phyloP scores from a whole-genome alignment of 208 protist species.

The Wallacemonas sp. region DNA sequence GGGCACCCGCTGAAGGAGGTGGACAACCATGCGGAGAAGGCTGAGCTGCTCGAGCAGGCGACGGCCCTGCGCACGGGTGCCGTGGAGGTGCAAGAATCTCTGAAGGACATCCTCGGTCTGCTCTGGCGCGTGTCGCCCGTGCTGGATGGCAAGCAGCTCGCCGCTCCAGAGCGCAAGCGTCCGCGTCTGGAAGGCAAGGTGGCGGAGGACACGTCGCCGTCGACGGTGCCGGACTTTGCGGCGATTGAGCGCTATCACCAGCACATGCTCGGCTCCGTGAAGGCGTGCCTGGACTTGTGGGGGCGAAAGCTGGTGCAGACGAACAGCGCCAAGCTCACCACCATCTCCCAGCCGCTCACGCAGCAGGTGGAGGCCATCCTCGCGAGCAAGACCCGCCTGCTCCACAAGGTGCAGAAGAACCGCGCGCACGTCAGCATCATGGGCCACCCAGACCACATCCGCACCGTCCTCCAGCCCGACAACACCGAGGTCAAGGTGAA shows the following conservation, averaged over 20 bases:
- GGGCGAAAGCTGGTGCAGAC: conserved; percentile 68
- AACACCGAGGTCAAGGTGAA: conserved; percentile 38
- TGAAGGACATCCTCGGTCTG: conserved; percentile 26
- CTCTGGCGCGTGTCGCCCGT: conserved; percentile 26
- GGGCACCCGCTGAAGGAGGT: conserved; percentile 14
- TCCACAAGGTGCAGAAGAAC: conserved; percentile 75
- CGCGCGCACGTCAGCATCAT: conserved; percentile 62
- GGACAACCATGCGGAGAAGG: conserved; percentile 22
- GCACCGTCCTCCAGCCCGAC: conserved; percentile 24
- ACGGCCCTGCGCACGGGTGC: conserved; percentile 11
- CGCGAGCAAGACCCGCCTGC: conserved; percentile 51
- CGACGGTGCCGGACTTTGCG: conserved; percentile 9
- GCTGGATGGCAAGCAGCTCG: conserved; percentile 1
- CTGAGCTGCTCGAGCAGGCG: conserved; percentile 20
- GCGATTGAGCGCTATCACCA: conserved; percentile 34
- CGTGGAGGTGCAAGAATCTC: conserved; percentile 31
- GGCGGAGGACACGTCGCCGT: background rate
- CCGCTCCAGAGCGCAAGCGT: conserved; percentile 3
- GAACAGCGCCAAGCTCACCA: conserved; percentile 62
- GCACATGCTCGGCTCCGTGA: conserved; percentile 42
- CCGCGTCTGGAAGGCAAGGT: background rate
- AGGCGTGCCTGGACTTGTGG: conserved; percentile 71
- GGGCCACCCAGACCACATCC: conserved; percentile 71
- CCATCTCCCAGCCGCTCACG: conserved; percentile 71
- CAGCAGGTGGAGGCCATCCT: conserved; percentile 79